phyloP scores from a whole-genome alignment of 495 filamentous ascomycete species.

The Neurospora discreta region DNA sequence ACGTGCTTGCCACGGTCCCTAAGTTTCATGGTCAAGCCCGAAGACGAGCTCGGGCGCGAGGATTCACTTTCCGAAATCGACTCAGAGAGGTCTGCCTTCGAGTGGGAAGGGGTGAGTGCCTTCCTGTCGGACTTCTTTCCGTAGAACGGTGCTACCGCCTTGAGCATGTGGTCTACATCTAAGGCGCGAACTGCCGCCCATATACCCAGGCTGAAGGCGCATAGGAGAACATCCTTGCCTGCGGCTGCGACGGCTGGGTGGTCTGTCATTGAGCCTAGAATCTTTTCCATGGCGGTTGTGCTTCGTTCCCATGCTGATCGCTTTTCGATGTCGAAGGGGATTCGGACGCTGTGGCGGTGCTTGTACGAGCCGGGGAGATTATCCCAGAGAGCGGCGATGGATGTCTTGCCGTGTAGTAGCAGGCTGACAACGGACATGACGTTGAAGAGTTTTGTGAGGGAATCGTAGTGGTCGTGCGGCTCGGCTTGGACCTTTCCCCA shows the following conservation, averaged over 20 bases:
- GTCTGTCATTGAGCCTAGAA: slow-evolving; percentile 29
- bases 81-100: neutral
- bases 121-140: neutral
- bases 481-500: slow-evolving; percentile 30
- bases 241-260: slow-evolving; percentile 40
- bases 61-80: neutral
- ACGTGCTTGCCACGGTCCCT: neutral
- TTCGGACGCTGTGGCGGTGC: slow-evolving; percentile 32
- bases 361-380: slow-evolving; percentile 33
- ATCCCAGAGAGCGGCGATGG: slow-evolving; percentile 21
- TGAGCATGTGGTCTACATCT: slow-evolving; percentile 30
- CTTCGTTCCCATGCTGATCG: slow-evolving; percentile 28
- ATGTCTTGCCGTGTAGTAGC: slow-evolving; percentile 29
- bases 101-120: neutral
- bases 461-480: slow-evolving; percentile 27
- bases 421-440: slow-evolving; percentile 24
- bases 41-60: neutral
- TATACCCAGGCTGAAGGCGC: slow-evolving; percentile 35
- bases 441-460: slow-evolving; percentile 31
- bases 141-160: slow-evolving; percentile 10
- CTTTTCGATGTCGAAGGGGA: slow-evolving; percentile 33
- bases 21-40: neutral
- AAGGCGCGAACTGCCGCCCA: slow-evolving; percentile 42
- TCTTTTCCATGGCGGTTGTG: slow-evolving; percentile 29
- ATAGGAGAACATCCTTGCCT: slow-evolving; percentile 42